Base-by-base conservation (phyloP, 1,284 basidiomycete genomes). In the Gomphus bonarii region DNA sequence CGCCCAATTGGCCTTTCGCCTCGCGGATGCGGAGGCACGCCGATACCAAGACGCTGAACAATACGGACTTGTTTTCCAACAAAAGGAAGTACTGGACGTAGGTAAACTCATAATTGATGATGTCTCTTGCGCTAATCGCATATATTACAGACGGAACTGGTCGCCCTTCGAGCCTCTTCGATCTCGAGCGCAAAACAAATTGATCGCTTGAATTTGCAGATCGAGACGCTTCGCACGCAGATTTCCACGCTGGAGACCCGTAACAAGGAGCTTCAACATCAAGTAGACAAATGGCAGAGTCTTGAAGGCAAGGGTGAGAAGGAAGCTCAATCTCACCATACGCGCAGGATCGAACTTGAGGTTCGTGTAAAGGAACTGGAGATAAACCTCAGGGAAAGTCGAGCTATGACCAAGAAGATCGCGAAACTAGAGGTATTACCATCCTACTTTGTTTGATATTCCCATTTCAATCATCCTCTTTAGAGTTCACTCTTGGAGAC, bases 281-380 rank as follows among this genome's bases (percentile, higher is more conserved):
- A 88, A 63, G 68, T 88, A 11, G 76, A 79, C 50, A 80, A 84
- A 63, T 87, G 83, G 84, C 74, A 84, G 63, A 75, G 69, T 28
- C 67, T 86, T 12, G 87, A 88, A 63, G 80, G 71, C 30, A 80
- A 79, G 56, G 84, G 80, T 53, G 80, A 75, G 16, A 75, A 72
- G 11, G 81, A 84, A 50, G 71, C 75, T 9, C 84, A 82, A 56
- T 67, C 70, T 3, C 68, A 76, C 58, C 75, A 81, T 47, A 82
- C 80, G 65, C 70, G 73, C 55, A 77, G 76, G 16, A 70, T 76
- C 12, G 76, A 81, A 40, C 70, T 86, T 12, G 82, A 88, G 59
- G 69, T 78, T 2, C 70, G 79, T 57, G 70, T 81, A 12, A 70
- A 72, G 54, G 75, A 79, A 43, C 66, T 82, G 4, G 73, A 76